Conservation (phyloP, 2,329 filamentous ascomycete species). For the Chrysoporthe puriensis region DNA sequence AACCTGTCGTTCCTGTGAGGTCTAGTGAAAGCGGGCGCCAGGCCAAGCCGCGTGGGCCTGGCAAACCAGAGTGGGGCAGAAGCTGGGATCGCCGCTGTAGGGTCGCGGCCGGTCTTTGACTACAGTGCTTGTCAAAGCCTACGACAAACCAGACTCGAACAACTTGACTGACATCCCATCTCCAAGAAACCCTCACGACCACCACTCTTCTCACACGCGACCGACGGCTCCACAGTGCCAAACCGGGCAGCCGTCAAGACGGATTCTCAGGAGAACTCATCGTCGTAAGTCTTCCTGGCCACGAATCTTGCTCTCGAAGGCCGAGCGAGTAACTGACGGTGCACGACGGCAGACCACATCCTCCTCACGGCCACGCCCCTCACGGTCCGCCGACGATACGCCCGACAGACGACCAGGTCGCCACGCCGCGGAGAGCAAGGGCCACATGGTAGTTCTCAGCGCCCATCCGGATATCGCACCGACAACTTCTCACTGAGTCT, state of each 20-base stretch:
- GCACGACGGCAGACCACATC: background rate
- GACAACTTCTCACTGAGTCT: slow-evolving; percentile 12
- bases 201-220: background rate
- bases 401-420: background rate
- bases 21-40: background rate
- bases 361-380: background rate
- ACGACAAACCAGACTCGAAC: slow-evolving; percentile 7
- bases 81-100: background rate
- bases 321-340: background rate
- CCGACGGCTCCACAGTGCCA: background rate
- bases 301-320: background rate
- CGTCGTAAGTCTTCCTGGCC: background rate
- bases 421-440: background rate
- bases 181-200: slow-evolving; percentile 1
- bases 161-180: slow-evolving; percentile 1
- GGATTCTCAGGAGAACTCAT: background rate
- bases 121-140: slow-evolving; percentile 3
- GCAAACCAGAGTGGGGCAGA: background rate
- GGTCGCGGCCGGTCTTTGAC: background rate
- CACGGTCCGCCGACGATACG: background rate
- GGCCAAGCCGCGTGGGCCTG: background rate
- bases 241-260: background rate
- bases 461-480: background rate
- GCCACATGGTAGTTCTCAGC: slow-evolving; percentile 6
- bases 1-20: background rate